Conservation (phyloP, 2,329 filamentous ascomycete species). For the Blumeria graminis region DNA sequence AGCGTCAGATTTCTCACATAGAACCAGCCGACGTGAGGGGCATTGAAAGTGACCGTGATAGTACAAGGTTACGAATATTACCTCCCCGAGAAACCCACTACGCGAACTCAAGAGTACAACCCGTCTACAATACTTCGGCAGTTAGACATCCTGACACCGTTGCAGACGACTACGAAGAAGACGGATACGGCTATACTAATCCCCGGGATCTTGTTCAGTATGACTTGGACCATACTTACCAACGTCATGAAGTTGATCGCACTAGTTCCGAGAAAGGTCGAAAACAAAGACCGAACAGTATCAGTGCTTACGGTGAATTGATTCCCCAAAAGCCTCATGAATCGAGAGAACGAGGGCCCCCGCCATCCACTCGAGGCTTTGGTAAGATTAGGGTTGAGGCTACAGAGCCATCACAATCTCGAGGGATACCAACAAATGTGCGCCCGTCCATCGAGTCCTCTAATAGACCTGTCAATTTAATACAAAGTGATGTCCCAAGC, state of each 20-base stretch:
- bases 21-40: slow-evolving; percentile 23
- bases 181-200: slow-evolving; percentile 39
- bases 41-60: slow-evolving; percentile 8
- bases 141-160: slow-evolving; percentile 20
- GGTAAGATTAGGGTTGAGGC: slow-evolving; percentile 32
- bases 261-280: slow-evolving; percentile 29
- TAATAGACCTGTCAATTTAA: slow-evolving; percentile 9
- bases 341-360: slow-evolving; percentile 25
- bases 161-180: slow-evolving; percentile 25
- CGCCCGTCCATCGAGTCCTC: not conserved
- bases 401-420: slow-evolving; percentile 22
- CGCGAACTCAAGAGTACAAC: slow-evolving; percentile 7
- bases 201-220: slow-evolving; percentile 36
- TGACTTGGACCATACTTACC: slow-evolving; percentile 27
- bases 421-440: not conserved
- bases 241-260: slow-evolving; percentile 20
- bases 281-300: slow-evolving; percentile 11
- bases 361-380: slow-evolving; percentile 44
- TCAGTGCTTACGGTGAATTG: slow-evolving; percentile 11
- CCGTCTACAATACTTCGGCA: slow-evolving; percentile 6
- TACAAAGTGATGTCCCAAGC: slow-evolving; percentile 5
- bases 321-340: slow-evolving; percentile 17
- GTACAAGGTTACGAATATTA: slow-evolving; percentile 6
- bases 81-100: slow-evolving; percentile 9
- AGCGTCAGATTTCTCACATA: slow-evolving; percentile 23